phyloP scores from a whole-genome alignment of 1,284 basidiomycete genomes.

The Cryptococcus sp. region DNA sequence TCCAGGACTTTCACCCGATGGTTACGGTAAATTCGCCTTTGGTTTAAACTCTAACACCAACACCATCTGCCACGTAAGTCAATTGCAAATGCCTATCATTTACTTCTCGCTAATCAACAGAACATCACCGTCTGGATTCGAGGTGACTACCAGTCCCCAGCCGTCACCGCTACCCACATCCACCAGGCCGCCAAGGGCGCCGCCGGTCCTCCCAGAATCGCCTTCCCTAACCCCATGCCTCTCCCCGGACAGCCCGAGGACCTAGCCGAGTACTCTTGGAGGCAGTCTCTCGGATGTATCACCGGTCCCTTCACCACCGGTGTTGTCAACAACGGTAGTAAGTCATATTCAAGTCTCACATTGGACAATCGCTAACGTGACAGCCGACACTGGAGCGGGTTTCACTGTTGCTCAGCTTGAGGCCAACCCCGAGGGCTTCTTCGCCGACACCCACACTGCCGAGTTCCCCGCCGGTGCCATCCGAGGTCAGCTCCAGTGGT shows the following conservation, averaged over 20 bases:
- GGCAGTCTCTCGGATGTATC: slow-evolving; percentile 39
- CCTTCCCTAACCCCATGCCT: slow-evolving; percentile 37
- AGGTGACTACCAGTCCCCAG: slow-evolving; percentile 42
- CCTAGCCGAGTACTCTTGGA: slow-evolving; percentile 28
- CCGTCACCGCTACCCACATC: slow-evolving; percentile 45
- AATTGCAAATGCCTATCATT: neutral
- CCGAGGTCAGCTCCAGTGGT: slow-evolving; percentile 36
- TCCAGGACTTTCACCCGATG: slow-evolving; percentile 30
- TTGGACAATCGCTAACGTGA: neutral
- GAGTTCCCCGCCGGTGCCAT: slow-evolving; percentile 41
- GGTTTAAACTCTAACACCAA: slow-evolving; percentile 41
- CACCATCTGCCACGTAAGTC: slow-evolving; percentile 41
- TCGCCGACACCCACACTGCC: slow-evolving; percentile 43
- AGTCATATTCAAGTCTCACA: slow-evolving; percentile 5
- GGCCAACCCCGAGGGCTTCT: slow-evolving; percentile 38
- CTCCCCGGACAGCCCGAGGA: slow-evolving; percentile 16
- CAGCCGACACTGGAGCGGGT: slow-evolving; percentile 35
- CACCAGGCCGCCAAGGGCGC: slow-evolving; percentile 37
- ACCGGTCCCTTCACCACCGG: slow-evolving; percentile 46
- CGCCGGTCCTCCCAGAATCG: slow-evolving; percentile 43
- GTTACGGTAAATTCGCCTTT: slow-evolving; percentile 37
- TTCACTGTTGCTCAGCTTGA: slow-evolving; percentile 39
- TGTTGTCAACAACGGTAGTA: slow-evolving; percentile 32
- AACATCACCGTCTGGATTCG: slow-evolving; percentile 37
- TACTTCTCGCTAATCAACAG: slow-evolving; percentile 7